A percentile compares a stretch with the other conserved stretches of the same genome.
Conservation (phyloP, 345 rosid genomes). For the Eucalyptus tenuipes region DNA sequence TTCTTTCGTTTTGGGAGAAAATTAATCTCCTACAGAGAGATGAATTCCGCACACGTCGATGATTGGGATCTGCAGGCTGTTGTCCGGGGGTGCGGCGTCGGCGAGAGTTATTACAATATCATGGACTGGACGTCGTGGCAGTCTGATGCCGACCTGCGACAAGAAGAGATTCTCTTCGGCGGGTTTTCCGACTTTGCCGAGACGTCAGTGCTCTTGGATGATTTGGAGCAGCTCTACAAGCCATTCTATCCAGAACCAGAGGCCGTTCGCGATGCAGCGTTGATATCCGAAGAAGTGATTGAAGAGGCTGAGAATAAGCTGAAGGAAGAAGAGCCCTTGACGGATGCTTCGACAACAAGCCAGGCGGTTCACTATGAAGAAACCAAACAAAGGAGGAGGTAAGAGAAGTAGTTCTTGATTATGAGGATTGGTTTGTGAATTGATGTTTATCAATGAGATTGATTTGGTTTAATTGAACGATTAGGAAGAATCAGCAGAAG, state of each 20-base stretch:
- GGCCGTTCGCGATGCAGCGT: not conserved
- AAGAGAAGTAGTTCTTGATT: not conserved
- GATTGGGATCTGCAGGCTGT: conserved; percentile 4
- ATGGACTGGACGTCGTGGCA: not conserved
- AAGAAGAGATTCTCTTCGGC: not conserved
- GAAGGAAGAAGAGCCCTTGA: not conserved
- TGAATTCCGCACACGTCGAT: not conserved
- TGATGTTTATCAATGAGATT: not conserved
- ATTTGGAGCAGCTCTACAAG: not conserved
- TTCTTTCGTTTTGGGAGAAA: not conserved
- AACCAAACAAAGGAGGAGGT: not conserved
- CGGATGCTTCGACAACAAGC: not conserved
- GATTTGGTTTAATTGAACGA: not conserved
- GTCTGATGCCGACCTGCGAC: not conserved
- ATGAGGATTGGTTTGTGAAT: not conserved
- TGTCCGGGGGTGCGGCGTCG: not conserved
- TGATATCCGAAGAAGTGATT: not conserved
- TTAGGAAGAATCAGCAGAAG: conserved; percentile 4
- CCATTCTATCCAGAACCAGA: not conserved
- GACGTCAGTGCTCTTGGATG: not conserved
- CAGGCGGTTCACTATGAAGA: not conserved
- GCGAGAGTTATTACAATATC: not conserved
- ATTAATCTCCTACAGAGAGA: not conserved
- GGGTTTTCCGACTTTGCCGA: not conserved
- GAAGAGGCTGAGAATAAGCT: not conserved